Evolutionary conservation across 2,329 filamentous ascomycete species (phyloP).

Genomic region (Botrytis hyacinthi): DNA sequence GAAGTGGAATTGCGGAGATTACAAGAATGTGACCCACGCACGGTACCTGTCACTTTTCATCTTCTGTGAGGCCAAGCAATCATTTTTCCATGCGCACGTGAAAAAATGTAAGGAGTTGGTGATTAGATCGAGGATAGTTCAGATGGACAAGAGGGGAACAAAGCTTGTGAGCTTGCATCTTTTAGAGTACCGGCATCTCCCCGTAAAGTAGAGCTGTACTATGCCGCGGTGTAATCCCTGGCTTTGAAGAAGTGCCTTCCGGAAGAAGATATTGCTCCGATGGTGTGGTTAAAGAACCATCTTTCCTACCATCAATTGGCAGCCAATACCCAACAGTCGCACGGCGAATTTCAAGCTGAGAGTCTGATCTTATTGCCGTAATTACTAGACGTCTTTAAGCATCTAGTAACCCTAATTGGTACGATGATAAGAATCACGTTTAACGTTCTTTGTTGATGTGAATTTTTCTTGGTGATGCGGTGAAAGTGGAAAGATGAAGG

Average conservation of each 20-base stretch:
- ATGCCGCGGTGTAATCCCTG: not conserved
- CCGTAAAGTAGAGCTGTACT: not conserved
- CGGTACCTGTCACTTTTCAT: not conserved
- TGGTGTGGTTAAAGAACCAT: not conserved
- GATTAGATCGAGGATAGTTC: not conserved
- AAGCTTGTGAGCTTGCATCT: not conserved
- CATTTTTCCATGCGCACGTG: not conserved
- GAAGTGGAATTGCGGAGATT: conserved; percentile 5
- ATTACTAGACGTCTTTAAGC: not conserved
- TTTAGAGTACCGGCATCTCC: not conserved
- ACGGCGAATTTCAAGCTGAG: not conserved
- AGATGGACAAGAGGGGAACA: not conserved
- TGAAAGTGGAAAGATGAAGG: not conserved
- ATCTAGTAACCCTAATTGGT: not conserved
- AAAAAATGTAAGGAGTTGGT: not conserved
- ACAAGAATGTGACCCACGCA: not conserved
- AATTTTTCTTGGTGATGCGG: not conserved
- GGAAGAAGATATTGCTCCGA: not conserved
- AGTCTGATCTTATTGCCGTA: not conserved
- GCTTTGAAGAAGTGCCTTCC: not conserved
- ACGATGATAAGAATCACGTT: not conserved
- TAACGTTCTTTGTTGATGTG: not conserved
- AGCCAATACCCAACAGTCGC: not conserved
- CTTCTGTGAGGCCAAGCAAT: not conserved
- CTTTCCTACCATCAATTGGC: not conserved